Percentiles rank a stretch among this genome's conserved stretches.
phyloP scores from a whole-genome alignment of 2,329 filamentous ascomycete genomes.

The Lecanicillium sp. region DNA sequence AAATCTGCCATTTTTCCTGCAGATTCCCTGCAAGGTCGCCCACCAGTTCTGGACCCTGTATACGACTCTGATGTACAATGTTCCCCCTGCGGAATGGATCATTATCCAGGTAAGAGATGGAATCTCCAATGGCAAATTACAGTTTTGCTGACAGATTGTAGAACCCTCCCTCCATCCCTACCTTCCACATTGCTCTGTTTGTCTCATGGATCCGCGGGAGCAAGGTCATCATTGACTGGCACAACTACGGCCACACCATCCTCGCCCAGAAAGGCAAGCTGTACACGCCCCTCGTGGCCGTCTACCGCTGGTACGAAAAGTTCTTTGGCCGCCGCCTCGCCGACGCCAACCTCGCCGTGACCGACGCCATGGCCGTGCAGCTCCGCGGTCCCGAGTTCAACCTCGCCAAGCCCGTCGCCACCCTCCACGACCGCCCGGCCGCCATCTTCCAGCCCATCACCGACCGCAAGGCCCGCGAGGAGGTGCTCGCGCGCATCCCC shows the following conservation, averaged over 20 bases:
- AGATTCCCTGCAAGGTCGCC: constrained; percentile 77
- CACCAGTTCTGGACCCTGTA: constrained; percentile 74
- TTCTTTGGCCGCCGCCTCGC: constrained; percentile 61
- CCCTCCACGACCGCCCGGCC: constrained; percentile 83
- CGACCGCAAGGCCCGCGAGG: constrained; percentile 37
- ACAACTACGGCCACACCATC: constrained; percentile 97
- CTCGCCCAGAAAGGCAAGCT: constrained; percentile 55
- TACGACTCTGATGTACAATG: constrained; percentile 64
- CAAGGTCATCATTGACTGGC: constrained; percentile 88
- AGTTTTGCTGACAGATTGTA: constrained; percentile 32
- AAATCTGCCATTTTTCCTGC: constrained; percentile 67
- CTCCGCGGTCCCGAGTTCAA: constrained; percentile 58
- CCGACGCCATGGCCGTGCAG: constrained; percentile 76
- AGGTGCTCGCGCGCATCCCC: constrained; percentile 59
- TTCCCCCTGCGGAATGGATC: constrained; percentile 74
- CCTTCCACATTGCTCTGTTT: constrained; percentile 67
- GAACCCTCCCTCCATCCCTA: constrained; percentile 94
- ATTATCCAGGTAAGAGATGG: constrained; percentile 60
- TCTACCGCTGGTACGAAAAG: constrained; percentile 74
- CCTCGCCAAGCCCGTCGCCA: constrained; percentile 58
- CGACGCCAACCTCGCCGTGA: constrained; percentile 77
- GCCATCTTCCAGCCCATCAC: constrained; percentile 69
- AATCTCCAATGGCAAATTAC: not conserved
- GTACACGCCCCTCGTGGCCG: constrained; percentile 65
- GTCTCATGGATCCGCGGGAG: constrained; percentile 73